Percentiles rank a stretch among this genome's conserved stretches.
These are phyloP conservation scores for Pseudoturritis turrita DNA, from an alignment of 345 rosid species.

Conservation along the genomic window DNA sequence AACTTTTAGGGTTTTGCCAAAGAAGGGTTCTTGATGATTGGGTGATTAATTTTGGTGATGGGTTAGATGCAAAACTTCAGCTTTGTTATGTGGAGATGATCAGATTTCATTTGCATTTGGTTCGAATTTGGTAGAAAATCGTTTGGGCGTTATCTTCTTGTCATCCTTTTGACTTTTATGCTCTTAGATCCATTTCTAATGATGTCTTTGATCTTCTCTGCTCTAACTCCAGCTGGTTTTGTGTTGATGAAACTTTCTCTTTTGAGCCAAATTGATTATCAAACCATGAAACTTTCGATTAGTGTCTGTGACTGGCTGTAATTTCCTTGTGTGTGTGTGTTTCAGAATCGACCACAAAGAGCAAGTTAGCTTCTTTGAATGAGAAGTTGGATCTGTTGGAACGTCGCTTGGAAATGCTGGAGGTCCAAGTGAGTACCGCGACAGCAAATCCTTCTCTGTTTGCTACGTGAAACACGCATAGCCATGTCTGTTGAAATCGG, in stretches of 20 bases:
- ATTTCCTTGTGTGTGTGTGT: neutral
- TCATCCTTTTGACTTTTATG: slow-evolving; percentile 2
- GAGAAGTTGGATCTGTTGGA: slow-evolving; percentile 86
- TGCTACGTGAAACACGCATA: slow-evolving; percentile 38
- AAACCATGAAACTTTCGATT: neutral
- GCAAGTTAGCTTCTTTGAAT: slow-evolving; percentile 76
- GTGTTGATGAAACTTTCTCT: neutral
- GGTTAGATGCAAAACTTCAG: neutral
- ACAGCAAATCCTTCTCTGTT: slow-evolving; percentile 83
- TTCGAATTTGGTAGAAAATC: neutral
- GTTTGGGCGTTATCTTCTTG: neutral
- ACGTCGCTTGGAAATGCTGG: slow-evolving; percentile 82
- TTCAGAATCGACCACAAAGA: slow-evolving; percentile 85
- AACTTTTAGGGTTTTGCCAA: slow-evolving; percentile 4
- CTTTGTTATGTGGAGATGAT: neutral
- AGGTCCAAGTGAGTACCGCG: slow-evolving; percentile 89
- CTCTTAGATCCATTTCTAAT: slow-evolving; percentile 3
- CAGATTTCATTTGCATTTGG: neutral
- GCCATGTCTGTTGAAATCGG: neutral
- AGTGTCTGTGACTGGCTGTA: neutral
- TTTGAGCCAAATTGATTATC: neutral
- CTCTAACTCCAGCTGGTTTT: neutral
- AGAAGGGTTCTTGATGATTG: neutral
- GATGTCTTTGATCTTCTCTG: neutral
- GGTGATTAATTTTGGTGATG: slow-evolving; percentile 1